These are phyloP conservation scores for Stagonosporopsis chrysanthemi DNA, from an alignment of 2,329 filamentous ascomycete genomes.

Conservation along the genomic window DNA sequence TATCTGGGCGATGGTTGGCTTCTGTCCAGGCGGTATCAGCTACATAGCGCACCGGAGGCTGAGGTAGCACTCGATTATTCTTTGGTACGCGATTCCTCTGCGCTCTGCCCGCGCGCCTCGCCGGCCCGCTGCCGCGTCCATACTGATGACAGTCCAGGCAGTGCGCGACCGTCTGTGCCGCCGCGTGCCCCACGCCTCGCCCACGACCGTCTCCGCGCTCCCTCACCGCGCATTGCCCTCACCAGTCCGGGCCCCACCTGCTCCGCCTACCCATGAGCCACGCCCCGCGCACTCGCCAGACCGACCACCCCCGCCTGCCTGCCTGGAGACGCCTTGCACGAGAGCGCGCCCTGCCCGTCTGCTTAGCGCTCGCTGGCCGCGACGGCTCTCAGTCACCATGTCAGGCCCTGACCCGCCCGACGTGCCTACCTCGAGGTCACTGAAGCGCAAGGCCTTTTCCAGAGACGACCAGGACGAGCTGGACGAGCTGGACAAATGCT, in stretches of 20 bases:
- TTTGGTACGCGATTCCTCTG: conserved; percentile 5
- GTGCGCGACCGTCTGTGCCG: conserved; percentile 3
- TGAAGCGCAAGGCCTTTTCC: conserved; percentile 40
- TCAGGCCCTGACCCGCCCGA: conserved; percentile 39
- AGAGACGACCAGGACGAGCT: conserved; percentile 48
- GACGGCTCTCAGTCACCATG: conserved; percentile 33
- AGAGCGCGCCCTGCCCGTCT: background rate
- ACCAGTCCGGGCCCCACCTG: background rate
- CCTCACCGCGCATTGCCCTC: conserved; percentile 3
- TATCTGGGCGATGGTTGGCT: conserved; percentile 40
- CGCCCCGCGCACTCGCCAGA: conserved; percentile 18
- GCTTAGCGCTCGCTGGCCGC: background rate
- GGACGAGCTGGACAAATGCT: conserved; percentile 49
- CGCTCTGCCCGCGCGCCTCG: conserved; percentile 1
- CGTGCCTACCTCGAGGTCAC: conserved; percentile 35
- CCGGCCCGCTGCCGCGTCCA: background rate
- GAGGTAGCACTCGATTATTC: conserved; percentile 32
- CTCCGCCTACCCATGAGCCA: conserved; percentile 23
- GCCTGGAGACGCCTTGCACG: too few species aligned
- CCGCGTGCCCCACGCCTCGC: conserved; percentile 3
- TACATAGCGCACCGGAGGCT: conserved; percentile 37
- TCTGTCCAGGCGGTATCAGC: conserved; percentile 32
- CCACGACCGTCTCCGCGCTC: conserved; percentile 1
- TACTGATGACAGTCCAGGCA: conserved; percentile 11
- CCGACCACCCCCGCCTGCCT: background rate